A percentile compares a stretch with the other conserved stretches of the same genome.
Conservation (phyloP, 2,329 filamentous ascomycete species). For the Penicillium sp. region DNA sequence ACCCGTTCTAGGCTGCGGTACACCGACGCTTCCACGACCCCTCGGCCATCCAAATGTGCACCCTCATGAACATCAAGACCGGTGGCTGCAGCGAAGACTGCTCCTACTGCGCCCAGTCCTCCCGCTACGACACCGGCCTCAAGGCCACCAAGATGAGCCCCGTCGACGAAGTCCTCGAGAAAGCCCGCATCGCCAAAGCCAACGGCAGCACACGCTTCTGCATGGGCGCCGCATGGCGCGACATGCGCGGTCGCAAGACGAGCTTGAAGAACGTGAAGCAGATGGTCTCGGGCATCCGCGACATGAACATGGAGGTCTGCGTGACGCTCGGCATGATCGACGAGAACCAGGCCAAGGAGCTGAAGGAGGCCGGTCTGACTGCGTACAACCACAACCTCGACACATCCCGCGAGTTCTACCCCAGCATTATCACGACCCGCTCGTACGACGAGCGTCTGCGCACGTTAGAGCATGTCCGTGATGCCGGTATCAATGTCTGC, state of each 20-base stretch:
- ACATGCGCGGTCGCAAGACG: conserved; percentile 89
- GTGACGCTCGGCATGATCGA: conserved; percentile 96
- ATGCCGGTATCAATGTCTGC: conserved; percentile 87
- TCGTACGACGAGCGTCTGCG: conserved; percentile 83
- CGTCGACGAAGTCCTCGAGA: conserved; percentile 78
- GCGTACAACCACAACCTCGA: conserved; percentile 96
- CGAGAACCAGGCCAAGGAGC: conserved; percentile 73
- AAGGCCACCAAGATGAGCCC: conserved; percentile 76
- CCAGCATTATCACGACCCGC: conserved; percentile 79
- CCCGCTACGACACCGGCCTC: conserved; percentile 75
- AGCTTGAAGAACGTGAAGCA: conserved; percentile 79
- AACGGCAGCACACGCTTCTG: conserved; percentile 91
- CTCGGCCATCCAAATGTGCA: conserved; percentile 84
- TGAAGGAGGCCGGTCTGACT: conserved; percentile 81
- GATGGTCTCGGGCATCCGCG: conserved; percentile 81
- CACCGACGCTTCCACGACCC: conserved; percentile 87
- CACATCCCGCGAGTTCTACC: conserved; percentile 86
- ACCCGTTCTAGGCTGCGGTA: conserved; percentile 62
- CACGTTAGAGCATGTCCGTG: conserved; percentile 76
- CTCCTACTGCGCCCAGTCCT: conserved; percentile 89
- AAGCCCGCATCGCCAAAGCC: conserved; percentile 73
- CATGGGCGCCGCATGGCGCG: conserved; percentile 92
- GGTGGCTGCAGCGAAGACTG: conserved; percentile 92
- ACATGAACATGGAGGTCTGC: conserved; percentile 84
- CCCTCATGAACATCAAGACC: conserved; percentile 95